These are phyloP conservation scores for Dictyostelium firmibasis DNA, from an alignment of 78 protist species.

Conservation along the genomic window DNA sequence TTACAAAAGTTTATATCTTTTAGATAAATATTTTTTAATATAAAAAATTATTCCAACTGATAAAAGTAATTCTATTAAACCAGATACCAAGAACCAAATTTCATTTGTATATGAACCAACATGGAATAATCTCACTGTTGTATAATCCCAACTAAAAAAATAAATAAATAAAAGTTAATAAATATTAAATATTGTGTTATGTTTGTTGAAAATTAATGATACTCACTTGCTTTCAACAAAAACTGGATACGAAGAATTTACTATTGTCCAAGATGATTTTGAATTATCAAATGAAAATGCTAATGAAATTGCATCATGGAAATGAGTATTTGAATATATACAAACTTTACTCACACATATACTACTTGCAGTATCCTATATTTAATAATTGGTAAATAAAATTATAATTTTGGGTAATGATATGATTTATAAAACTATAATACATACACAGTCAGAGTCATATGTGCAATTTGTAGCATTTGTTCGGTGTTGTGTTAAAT, in stretches of 20 bases:
- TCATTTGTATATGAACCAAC: conserved; percentile 4
- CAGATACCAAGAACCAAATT: conserved; percentile 22
- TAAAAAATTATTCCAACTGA: conserved; percentile 8
- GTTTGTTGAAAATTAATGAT: background rate
- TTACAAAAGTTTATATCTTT: conserved; percentile 64
- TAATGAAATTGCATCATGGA: conserved; percentile 40
- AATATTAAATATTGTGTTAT: too few species aligned
- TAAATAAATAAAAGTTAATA: too few species aligned
- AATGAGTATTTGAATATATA: conserved; percentile 21
- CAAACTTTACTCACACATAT: background rate
- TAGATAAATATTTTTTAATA: conserved; percentile 40
- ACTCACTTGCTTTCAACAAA: conserved; percentile 40
- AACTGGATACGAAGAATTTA: conserved; percentile 26
- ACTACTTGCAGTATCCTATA: background rate
- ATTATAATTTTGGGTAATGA: too few species aligned
- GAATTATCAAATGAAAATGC: conserved; percentile 13
- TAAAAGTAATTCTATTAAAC: conserved; percentile 22
- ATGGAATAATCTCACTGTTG: background rate
- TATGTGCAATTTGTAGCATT: background rate
- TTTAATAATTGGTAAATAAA: background rate
- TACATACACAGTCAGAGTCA: background rate
- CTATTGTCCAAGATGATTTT: background rate
- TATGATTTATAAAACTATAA: background rate
- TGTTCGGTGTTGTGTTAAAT: background rate
- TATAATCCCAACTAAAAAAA: conserved; percentile 30